phyloP scores from a whole-genome alignment of 202 grass and related monocot species.

The Schoenoplectus tabernaemontani region DNA sequence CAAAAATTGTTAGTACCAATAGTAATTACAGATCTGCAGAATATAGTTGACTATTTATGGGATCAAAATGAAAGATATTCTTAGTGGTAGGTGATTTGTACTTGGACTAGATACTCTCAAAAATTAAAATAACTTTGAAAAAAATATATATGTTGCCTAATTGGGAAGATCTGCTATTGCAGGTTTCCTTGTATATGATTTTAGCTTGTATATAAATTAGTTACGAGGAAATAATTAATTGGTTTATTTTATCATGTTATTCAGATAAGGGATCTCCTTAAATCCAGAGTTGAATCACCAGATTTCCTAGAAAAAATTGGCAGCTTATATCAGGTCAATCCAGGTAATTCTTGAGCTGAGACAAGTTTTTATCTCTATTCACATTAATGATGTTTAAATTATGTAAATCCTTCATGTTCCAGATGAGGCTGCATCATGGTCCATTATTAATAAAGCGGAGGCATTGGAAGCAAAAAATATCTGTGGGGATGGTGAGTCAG shows the following conservation, averaged over 20 bases:
- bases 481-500: constrained; percentile 39
- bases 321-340: constrained; percentile 39
- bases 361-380: neutral
- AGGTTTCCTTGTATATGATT: neutral
- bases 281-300: constrained; percentile 75
- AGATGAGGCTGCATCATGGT: constrained; percentile 62
- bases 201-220: neutral
- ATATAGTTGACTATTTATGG: neutral
- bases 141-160: neutral
- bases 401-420: constrained; percentile 23
- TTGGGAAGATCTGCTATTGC: neutral
- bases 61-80: neutral
- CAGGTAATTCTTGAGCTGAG: constrained; percentile 21
- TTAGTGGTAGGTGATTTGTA: no score
- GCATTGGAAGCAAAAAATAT: constrained; percentile 51
- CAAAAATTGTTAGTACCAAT: neutral
- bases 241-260: constrained; percentile 7
- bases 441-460: constrained; percentile 56
- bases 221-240: neutral
- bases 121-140: no score
- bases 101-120: neutral
- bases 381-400: neutral
- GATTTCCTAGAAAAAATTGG: constrained; percentile 66
- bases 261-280: constrained; percentile 68
- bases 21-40: neutral